Conservation (phyloP, 2,329 filamentous ascomycete species). For the Neonectria neomacrospora region DNA sequence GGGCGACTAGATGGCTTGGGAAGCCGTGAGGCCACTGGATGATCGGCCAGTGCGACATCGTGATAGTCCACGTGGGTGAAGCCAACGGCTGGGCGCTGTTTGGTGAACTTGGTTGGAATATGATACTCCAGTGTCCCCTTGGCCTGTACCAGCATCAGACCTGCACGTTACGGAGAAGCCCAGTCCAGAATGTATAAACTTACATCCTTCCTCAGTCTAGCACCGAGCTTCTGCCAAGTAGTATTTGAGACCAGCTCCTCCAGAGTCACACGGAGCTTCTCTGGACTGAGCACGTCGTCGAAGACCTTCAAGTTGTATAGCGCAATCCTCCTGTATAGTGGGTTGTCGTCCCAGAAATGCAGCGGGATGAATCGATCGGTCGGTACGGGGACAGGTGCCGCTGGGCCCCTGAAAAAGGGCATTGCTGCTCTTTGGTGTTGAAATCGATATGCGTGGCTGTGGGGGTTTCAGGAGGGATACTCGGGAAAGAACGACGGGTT, state of each 20-base stretch:
- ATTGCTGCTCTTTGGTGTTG: not conserved
- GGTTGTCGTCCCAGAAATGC: conserved; percentile 27
- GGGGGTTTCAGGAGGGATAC: not conserved
- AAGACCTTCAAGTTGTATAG: conserved; percentile 28
- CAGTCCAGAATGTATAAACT: not conserved
- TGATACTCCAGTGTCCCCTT: conserved; percentile 17
- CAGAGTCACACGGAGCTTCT: conserved; percentile 22
- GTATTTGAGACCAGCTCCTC: conserved; percentile 15
- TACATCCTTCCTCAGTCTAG: conserved; percentile 22
- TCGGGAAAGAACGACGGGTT: not conserved
- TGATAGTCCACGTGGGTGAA: conserved; percentile 20
- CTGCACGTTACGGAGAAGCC: not conserved
- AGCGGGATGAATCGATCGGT: conserved; percentile 19
- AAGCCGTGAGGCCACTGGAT: conserved; percentile 20
- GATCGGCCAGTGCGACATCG: conserved; percentile 11
- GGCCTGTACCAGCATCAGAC: not conserved
- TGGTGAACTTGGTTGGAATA: conserved; percentile 16
- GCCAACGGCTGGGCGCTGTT: conserved; percentile 12
- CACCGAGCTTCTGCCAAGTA: conserved; percentile 23
- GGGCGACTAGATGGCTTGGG: conserved; percentile 13
- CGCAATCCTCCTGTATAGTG: conserved; percentile 19
- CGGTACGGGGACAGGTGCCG: conserved; percentile 10
- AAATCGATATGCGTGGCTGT: not conserved
- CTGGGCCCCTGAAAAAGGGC: conserved; percentile 18
- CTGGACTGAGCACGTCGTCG: conserved; percentile 22